These are phyloP conservation scores for Torulaspora maleeae DNA, from an alignment of 805 yeast species.

Conservation along the genomic window DNA sequence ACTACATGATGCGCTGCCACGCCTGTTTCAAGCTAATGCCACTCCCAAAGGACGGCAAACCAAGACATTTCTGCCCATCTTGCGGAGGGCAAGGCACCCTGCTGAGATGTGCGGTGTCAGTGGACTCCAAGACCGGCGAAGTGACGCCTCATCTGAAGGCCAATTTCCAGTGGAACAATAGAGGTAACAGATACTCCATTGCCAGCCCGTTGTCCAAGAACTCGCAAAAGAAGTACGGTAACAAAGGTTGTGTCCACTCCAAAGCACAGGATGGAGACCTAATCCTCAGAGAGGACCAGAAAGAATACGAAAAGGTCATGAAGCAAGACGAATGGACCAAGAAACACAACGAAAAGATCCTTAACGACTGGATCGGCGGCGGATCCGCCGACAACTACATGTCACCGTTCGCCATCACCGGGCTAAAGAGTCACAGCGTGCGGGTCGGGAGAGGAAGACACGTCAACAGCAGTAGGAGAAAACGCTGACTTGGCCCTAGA, in stretches of 20 bases:
- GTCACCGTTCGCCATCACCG: conserved; percentile 76
- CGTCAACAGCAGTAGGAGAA: conserved; percentile 60
- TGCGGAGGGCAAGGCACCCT: conserved; percentile 90
- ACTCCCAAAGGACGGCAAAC: conserved; percentile 66
- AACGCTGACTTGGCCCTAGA: conserved; percentile 18
- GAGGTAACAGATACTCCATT: conserved; percentile 77
- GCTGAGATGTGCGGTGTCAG: conserved; percentile 83
- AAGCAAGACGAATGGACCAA: conserved; percentile 86
- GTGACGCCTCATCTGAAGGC: conserved; percentile 83
- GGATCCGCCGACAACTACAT: conserved; percentile 70
- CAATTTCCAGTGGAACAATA: conserved; percentile 88
- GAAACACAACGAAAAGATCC: conserved; percentile 76
- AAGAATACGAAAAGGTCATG: conserved; percentile 82
- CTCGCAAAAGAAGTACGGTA: conserved; percentile 66
- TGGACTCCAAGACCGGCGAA: conserved; percentile 72
- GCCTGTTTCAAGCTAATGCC: conserved; percentile 88
- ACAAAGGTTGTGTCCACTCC: conserved; percentile 73
- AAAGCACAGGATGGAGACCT: conserved; percentile 50
- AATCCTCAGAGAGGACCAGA: conserved; percentile 85
- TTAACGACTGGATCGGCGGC: conserved; percentile 92
- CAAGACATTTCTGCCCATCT: conserved; percentile 85
- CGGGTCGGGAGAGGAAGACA: conserved; percentile 81
- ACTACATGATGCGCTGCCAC: conserved; percentile 94
- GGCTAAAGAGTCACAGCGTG: conserved; percentile 62
- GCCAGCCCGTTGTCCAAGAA: conserved; percentile 86